Evolutionary conservation across 2,329 filamentous ascomycete genomes (phyloP), one percentile per base, ranked within the genome.

Genomic region (Cryoendolithus antarcticus): DNA sequence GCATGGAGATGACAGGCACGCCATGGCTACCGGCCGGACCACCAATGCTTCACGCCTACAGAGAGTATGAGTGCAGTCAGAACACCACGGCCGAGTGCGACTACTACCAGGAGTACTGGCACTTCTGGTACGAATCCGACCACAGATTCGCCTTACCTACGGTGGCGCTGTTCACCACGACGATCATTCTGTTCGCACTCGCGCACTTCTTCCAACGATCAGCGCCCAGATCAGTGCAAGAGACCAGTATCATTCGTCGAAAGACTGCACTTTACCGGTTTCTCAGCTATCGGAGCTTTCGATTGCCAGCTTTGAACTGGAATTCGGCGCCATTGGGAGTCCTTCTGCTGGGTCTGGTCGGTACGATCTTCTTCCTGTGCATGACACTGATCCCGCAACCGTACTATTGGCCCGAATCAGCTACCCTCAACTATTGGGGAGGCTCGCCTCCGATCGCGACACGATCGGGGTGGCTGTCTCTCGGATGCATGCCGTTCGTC

Each of bases 101-200:
- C 9, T 72, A 61, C 44, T 64, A 68, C 36, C 53, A 42, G 13
- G 53, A 60, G n/a, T 60, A 63, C 45, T 73, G 69, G 68, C 51
- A 64, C 33, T 69, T 65, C 46, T 71, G 67, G 69, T 73, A 72
- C 45, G 54, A 71, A 40, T 66, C 71, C 13, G 73, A 76, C 47
- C 64, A 69, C 44, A 63, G 67, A 29, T 76, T 68, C 45, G 68
- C 65, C 1, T 52, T 74, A 3, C 62, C 63, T 5, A 74, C 71
- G 0, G 55, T 74, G 3, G 71, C 69, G 33, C 70, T 75, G 45
- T 67, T 74, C 52, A 58, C 70, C 46, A 59, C 60, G 1, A 53
- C 57, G n/a, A 67, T 75, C 38, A 58, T 62, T 1, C 41, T 73
- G 9, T 75, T 71, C 13, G 11, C 34, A 3, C 9, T 37, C 21